phyloP scores from a whole-genome alignment of 177 flowering plant species.

The Vitis hybrid region DNA sequence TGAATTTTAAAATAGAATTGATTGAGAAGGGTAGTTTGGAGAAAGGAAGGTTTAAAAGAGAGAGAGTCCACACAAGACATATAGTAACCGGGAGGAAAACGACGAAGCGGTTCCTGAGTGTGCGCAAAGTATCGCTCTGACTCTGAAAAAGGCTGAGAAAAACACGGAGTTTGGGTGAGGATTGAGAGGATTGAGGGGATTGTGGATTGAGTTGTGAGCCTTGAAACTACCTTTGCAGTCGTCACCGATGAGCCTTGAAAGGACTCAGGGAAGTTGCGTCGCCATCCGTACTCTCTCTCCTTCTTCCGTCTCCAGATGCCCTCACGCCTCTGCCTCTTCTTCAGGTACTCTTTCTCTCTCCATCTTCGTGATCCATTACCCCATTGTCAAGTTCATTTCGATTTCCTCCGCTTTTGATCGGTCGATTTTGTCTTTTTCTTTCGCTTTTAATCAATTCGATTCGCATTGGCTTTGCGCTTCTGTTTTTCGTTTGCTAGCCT shows the following conservation, averaged over 20 bases:
- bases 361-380: conserved; percentile 1
- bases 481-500: too few species aligned
- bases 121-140: too few species aligned
- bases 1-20: too few species aligned
- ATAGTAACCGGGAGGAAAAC: too few species aligned
- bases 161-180: background rate
- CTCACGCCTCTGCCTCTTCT: conserved; percentile 31
- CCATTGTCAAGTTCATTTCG: background rate
- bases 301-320: conserved; percentile 29
- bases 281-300: conserved; percentile 39
- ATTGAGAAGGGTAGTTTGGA: too few species aligned
- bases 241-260: conserved; percentile 29
- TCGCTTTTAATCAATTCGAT: background rate
- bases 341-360: conserved; percentile 24
- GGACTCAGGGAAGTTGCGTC: conserved; percentile 29
- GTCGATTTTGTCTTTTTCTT: background rate
- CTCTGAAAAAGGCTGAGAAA: background rate
- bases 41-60: too few species aligned
- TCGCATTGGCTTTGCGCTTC: background rate
- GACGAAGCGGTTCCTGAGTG: too few species aligned
- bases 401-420: background rate
- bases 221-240: too few species aligned
- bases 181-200: background rate
- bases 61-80: too few species aligned
- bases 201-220: too few species aligned